Evolutionary conservation across 352 stramenopile genomes (phyloP).

Genomic region (Pythium scleroteichum): DNA sequence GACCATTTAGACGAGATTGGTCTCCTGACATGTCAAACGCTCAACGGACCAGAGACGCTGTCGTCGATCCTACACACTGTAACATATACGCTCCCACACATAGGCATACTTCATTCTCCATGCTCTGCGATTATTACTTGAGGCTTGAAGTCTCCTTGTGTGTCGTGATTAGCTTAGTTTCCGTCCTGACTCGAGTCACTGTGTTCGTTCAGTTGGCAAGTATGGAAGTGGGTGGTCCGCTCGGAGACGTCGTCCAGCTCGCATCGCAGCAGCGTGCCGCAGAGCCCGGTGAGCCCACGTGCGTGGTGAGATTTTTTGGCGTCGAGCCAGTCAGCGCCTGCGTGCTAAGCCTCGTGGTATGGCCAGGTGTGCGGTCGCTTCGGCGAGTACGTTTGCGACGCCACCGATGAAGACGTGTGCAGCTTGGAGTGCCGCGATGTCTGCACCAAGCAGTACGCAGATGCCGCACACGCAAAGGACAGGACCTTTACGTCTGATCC

Average conservation of each 20-base stretch:
- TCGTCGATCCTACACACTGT: background rate
- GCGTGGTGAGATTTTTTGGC: slow-evolving; percentile 32
- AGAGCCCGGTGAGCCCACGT: slow-evolving; percentile 38
- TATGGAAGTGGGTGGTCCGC: slow-evolving; percentile 13
- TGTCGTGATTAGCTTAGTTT: slow-evolving; percentile 2
- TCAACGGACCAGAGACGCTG: background rate
- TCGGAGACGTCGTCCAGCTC: slow-evolving; percentile 27
- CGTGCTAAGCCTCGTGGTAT: background rate
- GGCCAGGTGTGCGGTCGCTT: slow-evolving; percentile 65
- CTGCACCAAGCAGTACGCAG: slow-evolving; percentile 24
- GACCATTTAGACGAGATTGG: too few relatives aligned
- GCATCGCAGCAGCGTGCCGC: slow-evolving; percentile 38
- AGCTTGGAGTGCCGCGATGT: slow-evolving; percentile 73
- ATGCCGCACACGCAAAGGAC: background rate
- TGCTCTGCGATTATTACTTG: too few relatives aligned
- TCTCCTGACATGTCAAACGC: too few relatives aligned
- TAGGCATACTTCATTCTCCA: too few relatives aligned
- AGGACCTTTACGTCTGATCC: too few relatives aligned
- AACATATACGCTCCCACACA: slow-evolving; percentile 4
- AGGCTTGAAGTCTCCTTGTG: too few relatives aligned
- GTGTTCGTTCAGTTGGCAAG: background rate
- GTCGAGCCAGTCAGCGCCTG: background rate
- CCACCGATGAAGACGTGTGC: slow-evolving; percentile 83
- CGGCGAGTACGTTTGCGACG: slow-evolving; percentile 81
- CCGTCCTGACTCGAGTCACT: background rate